Conservation (phyloP, 2,329 filamentous ascomycete species). For the Falciphora oryzae region DNA sequence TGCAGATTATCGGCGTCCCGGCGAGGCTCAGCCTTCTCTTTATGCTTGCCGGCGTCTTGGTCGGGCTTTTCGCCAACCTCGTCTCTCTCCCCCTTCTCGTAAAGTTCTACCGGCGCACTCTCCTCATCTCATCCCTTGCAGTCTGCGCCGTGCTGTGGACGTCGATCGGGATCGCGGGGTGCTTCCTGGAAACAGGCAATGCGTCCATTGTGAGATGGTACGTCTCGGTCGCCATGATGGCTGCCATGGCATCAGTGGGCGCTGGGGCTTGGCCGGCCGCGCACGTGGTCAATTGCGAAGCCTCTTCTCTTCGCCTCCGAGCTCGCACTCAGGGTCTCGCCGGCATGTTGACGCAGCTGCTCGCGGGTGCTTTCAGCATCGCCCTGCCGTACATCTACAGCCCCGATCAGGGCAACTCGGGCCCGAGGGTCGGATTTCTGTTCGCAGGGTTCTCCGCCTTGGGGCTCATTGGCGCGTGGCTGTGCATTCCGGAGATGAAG, state of each 20-base stretch:
- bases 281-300: constrained; percentile 2
- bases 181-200: neutral
- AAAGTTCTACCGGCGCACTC: neutral
- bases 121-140: neutral
- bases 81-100: neutral
- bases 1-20: constrained; percentile 4
- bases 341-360: neutral
- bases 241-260: neutral
- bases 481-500: constrained; percentile 18
- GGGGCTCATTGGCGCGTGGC: neutral
- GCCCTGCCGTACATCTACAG: constrained; percentile 7
- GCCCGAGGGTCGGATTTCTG: constrained; percentile 1
- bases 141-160: neutral
- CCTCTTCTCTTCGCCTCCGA: constrained; percentile 8
- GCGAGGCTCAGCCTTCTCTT: constrained; percentile 7
- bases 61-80: constrained; percentile 1
- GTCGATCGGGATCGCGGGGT: constrained; percentile 2
- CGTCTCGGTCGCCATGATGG: constrained; percentile 3
- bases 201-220: neutral
- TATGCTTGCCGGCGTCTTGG: neutral
- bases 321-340: constrained; percentile 3
- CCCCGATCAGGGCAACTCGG: constrained; percentile 2
- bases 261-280: constrained; percentile 3
- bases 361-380: constrained; percentile 1
- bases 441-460: neutral